Evolutionary conservation across 768 basidiomycete genomes (phyloP).

Genomic region (Hypholoma sublateritium): DNA sequence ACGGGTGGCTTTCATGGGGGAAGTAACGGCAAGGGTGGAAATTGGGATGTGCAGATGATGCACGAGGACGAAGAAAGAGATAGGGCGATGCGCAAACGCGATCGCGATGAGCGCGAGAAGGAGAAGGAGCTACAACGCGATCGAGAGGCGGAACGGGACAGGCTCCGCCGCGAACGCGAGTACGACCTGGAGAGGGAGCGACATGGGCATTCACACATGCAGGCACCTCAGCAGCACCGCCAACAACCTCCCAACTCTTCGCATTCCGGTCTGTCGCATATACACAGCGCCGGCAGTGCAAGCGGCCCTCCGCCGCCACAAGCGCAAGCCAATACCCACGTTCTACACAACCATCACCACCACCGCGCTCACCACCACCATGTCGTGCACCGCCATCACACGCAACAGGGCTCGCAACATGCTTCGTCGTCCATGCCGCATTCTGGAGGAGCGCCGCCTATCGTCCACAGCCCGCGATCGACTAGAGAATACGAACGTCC

Average conservation of each 20-base stretch:
- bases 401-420: conserved; percentile 24
- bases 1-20: conserved; percentile 12
- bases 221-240: conserved; percentile 32
- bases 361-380: conserved; percentile 53
- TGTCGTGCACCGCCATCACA: conserved; percentile 41
- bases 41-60: conserved; percentile 28
- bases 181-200: conserved; percentile 26
- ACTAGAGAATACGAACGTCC: conserved; percentile 31
- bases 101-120: conserved; percentile 24
- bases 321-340: conserved; percentile 29
- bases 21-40: conserved; percentile 23
- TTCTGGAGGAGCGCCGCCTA: conserved; percentile 21
- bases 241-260: conserved; percentile 25
- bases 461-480: conserved; percentile 25
- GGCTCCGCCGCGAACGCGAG: conserved; percentile 20
- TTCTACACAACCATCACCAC: conserved; percentile 45
- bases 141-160: conserved; percentile 25
- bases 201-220: conserved; percentile 32
- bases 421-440: conserved; percentile 33
- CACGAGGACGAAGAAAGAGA: conserved; percentile 39
- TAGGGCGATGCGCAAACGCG: conserved; percentile 23
- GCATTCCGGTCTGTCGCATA: conserved; percentile 14
- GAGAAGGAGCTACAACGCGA: conserved; percentile 14
- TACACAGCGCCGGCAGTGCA: conserved; percentile 8
- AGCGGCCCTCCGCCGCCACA: conserved; percentile 20